Evolutionary conservation across 2,329 filamentous ascomycete genomes (phyloP).

Genomic region (Metarhizium guizhouense): DNA sequence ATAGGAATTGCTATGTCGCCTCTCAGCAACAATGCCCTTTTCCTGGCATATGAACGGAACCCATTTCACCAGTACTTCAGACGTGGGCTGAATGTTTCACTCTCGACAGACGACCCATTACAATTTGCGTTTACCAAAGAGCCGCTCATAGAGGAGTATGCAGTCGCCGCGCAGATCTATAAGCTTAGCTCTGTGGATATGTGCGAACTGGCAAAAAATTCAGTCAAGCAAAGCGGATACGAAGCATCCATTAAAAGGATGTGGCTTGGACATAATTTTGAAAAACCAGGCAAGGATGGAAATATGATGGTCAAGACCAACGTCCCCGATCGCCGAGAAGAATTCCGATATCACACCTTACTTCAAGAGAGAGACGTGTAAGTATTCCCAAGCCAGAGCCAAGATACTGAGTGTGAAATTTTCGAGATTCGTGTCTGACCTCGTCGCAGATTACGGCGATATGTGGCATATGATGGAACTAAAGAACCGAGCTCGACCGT

Average conservation of each 20-base stretch:
- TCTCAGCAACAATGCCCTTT: conserved; percentile 92
- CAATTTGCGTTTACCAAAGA: conserved; percentile 99
- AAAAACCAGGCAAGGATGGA: conserved; percentile 68
- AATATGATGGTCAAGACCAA: conserved; percentile 96
- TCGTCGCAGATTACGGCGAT: conserved; percentile 29
- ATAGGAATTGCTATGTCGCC: conserved; percentile 99
- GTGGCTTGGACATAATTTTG: conserved; percentile 77
- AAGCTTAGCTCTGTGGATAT: conserved; percentile 95
- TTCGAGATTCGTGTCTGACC: background rate
- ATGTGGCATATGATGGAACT: conserved; percentile 26
- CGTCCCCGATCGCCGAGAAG: conserved; percentile 84
- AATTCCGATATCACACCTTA: conserved; percentile 81
- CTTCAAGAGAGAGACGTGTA: conserved; percentile 78
- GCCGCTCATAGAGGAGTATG: conserved; percentile 95
- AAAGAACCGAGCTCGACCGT: conserved; percentile 11
- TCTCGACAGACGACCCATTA: conserved; percentile 92
- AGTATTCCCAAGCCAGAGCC: conserved; percentile 24
- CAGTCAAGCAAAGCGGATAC: conserved; percentile 89
- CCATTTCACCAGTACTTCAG: conserved; percentile 95
- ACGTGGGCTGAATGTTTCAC: conserved; percentile 85
- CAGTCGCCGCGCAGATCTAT: conserved; percentile 96
- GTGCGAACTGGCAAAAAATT: conserved; percentile 96
- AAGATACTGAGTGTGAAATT: no score
- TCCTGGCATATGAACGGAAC: conserved; percentile 93
- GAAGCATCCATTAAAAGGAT: conserved; percentile 81